Conservation (phyloP, 2,329 filamentous ascomycete genomes). For the Lomentospora prolificans region DNA sequence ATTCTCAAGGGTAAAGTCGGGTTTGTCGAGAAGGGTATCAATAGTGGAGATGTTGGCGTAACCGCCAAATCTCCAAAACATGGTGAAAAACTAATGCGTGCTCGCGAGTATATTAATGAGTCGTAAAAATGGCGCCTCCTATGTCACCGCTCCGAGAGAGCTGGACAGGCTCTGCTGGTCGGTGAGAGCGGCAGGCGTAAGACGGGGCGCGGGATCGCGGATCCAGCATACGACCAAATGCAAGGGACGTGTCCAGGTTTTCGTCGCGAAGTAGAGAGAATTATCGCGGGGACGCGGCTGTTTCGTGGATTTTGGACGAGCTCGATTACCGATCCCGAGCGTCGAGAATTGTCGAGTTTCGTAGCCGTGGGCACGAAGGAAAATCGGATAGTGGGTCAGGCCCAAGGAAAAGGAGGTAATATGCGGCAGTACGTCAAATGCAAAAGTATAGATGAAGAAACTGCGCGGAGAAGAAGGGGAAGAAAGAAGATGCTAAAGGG, state of each 20-base stretch:
- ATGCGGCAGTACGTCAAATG: constrained; percentile 1
- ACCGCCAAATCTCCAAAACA: constrained; percentile 99
- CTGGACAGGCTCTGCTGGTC: constrained; percentile 1
- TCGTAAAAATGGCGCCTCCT: constrained; percentile 10
- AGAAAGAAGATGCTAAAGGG: constrained; percentile 6
- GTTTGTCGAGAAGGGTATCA: constrained; percentile 92
- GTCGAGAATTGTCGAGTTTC: neutral
- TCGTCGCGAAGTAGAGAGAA: neutral
- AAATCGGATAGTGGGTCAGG: neutral
- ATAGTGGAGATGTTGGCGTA: constrained; percentile 97
- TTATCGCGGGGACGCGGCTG: neutral
- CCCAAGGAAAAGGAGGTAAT: neutral
- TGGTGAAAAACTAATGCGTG: constrained; percentile 42
- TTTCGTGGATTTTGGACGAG: neutral
- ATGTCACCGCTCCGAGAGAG: constrained; percentile 23
- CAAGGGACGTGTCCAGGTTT: neutral
- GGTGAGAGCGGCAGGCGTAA: neutral
- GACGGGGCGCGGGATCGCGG: neutral
- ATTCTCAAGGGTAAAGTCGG: constrained; percentile 91
- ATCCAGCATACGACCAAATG: constrained; percentile 5
- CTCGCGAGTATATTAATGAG: neutral
- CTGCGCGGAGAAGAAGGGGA: neutral
- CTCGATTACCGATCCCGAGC: neutral
- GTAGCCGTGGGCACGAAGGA: neutral
- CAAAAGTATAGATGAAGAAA: neutral